Percentiles rank a stretch among this genome's conserved stretches.
These are phyloP conservation scores for Phytophthora multivora DNA, from an alignment of 352 stramenopile species.

Conservation along the genomic window DNA sequence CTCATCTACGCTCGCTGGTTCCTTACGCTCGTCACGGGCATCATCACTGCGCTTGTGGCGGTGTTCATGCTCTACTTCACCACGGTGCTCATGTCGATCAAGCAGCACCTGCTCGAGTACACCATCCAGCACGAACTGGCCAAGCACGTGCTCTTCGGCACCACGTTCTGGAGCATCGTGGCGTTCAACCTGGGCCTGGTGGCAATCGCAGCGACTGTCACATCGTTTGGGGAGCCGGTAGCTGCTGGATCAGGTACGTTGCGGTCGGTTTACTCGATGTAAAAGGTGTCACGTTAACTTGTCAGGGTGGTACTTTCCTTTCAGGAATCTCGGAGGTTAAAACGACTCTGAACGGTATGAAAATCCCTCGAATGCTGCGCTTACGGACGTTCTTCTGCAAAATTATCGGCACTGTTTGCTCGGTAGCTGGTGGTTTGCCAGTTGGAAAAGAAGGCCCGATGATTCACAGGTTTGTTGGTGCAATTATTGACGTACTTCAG, in stretches of 20 bases:
- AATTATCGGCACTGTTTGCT: slow-evolving; percentile 87
- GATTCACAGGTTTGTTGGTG: slow-evolving; percentile 88
- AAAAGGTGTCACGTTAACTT: too few relatives aligned
- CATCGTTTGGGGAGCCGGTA: slow-evolving; percentile 75
- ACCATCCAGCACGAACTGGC: slow-evolving; percentile 63
- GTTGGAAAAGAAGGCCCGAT: slow-evolving; percentile 94
- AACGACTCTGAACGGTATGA: slow-evolving; percentile 92
- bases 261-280: not conserved
- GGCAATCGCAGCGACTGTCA: slow-evolving; percentile 70
- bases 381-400: slow-evolving; percentile 88
- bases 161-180: slow-evolving; percentile 71
- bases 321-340: slow-evolving; percentile 93
- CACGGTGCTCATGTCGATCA: slow-evolving; percentile 66
- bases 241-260: slow-evolving; percentile 76
- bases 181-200: slow-evolving; percentile 80
- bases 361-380: slow-evolving; percentile 79
- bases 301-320: not conserved
- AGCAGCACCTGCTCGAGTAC: slow-evolving; percentile 69
- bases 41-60: slow-evolving; percentile 75
- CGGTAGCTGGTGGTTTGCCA: slow-evolving; percentile 81
- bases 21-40: slow-evolving; percentile 73
- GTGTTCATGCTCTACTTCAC: slow-evolving; percentile 86
- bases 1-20: slow-evolving; percentile 85
- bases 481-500: slow-evolving; percentile 12
- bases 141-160: slow-evolving; percentile 73